Evolutionary conservation across 1,139 yeast species (phyloP).

Genomic region (Taphrina pruni): DNA sequence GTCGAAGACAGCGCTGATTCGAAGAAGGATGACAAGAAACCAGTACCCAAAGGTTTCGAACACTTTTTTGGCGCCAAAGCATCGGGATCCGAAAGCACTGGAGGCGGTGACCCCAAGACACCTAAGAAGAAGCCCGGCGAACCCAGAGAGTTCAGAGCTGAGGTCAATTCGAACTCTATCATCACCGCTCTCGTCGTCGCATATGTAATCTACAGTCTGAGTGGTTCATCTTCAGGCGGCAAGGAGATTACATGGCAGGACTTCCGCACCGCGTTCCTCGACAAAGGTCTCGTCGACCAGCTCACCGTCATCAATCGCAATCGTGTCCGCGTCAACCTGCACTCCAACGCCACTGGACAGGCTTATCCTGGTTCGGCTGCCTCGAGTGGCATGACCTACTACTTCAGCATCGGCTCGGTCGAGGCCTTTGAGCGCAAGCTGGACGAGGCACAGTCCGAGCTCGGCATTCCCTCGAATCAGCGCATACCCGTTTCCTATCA

Average conservation of each 20-base stretch:
- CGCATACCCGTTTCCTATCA: slow-evolving; percentile 84
- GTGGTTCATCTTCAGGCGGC: slow-evolving; percentile 46
- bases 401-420: slow-evolving; percentile 87
- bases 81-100: slow-evolving; percentile 16
- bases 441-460: slow-evolving; percentile 73
- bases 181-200: slow-evolving; percentile 34
- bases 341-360: slow-evolving; percentile 58
- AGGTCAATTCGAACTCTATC: slow-evolving; percentile 38
- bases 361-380: slow-evolving; percentile 47
- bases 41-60: slow-evolving; percentile 41
- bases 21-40: slow-evolving; percentile 29
- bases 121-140: slow-evolving; percentile 38
- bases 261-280: slow-evolving; percentile 80
- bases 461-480: slow-evolving; percentile 66
- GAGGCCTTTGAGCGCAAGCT: slow-evolving; percentile 88
- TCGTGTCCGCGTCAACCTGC: slow-evolving; percentile 77
- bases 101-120: slow-evolving; percentile 23
- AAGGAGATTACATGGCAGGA: slow-evolving; percentile 81
- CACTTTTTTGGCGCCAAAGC: slow-evolving; percentile 40
- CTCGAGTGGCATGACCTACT: slow-evolving; percentile 51
- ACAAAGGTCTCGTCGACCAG: slow-evolving; percentile 79
- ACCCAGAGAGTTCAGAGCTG: slow-evolving; percentile 32
- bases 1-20: slow-evolving; percentile 7
- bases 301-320: slow-evolving; percentile 77
- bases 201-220: slow-evolving; percentile 37